Evolutionary conservation across 257 asterid genomes (phyloP).

Genomic region (Scutellaria baicalensis): DNA sequence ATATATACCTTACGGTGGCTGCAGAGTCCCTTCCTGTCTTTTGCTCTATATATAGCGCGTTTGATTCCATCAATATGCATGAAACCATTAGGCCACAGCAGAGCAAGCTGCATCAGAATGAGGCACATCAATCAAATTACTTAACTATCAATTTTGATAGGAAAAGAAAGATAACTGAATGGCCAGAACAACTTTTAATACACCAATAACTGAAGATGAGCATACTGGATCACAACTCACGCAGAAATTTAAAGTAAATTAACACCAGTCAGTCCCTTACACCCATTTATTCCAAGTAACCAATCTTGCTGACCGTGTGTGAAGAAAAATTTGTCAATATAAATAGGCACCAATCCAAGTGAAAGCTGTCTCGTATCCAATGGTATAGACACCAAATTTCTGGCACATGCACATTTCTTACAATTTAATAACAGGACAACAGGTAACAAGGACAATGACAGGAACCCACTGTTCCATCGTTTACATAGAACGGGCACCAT

Average conservation of each 20-base stretch:
- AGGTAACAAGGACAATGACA: too few relatives aligned
- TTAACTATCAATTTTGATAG: background rate
- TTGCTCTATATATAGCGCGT: constrained; percentile 75
- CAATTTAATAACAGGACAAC: too few relatives aligned
- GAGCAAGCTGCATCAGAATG: constrained; percentile 52
- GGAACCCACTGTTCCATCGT: too few relatives aligned
- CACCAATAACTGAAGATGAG: background rate
- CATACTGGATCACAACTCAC: background rate
- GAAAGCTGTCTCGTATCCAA: too few relatives aligned
- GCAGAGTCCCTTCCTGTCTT: constrained; percentile 42
- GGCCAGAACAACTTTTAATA: background rate
- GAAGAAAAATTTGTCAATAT: background rate
- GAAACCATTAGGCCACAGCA: constrained; percentile 77
- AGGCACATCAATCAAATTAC: background rate
- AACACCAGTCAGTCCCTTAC: background rate
- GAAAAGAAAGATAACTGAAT: background rate
- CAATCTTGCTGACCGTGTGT: background rate
- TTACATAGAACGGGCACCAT: background rate
- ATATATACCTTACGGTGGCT: constrained; percentile 44
- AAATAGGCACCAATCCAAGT: too few relatives aligned
- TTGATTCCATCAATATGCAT: constrained; percentile 78
- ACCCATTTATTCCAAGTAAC: background rate
- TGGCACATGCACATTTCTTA: too few relatives aligned
- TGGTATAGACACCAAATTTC: too few relatives aligned
- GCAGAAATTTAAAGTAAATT: background rate